These are phyloP conservation scores for Trametes hirsuta DNA, from an alignment of 1,284 basidiomycete species.

Conservation along the genomic window DNA sequence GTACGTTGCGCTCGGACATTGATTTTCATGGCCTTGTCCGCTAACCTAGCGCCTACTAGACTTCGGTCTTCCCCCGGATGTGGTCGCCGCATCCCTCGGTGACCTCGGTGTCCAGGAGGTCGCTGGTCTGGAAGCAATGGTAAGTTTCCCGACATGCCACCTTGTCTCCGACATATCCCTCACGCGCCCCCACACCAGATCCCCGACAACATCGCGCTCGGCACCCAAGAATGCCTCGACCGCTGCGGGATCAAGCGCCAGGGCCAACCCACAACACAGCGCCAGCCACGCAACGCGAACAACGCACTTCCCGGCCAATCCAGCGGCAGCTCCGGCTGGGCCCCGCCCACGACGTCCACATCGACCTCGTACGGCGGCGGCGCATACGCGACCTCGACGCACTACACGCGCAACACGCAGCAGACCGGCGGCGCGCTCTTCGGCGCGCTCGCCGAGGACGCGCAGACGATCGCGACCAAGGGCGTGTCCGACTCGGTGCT, in stretches of 20 bases:
- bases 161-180: background rate
- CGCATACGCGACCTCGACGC: constrained; percentile 20
- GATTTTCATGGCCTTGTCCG: background rate
- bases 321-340: background rate
- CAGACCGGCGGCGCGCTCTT: constrained; percentile 20
- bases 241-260: constrained; percentile 35
- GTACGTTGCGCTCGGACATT: constrained; percentile 23
- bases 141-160: constrained; percentile 3
- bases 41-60: constrained; percentile 13
- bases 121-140: constrained; percentile 32
- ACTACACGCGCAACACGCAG: constrained; percentile 22
- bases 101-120: constrained; percentile 39
- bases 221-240: constrained; percentile 38
- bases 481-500: constrained; percentile 56
- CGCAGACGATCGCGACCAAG: constrained; percentile 25
- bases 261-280: constrained; percentile 37
- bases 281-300: constrained; percentile 35
- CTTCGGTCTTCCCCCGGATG: constrained; percentile 40
- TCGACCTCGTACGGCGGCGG: constrained; percentile 2
- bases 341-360: constrained; percentile 4
- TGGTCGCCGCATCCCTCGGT: constrained; percentile 39
- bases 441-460: constrained; percentile 23
- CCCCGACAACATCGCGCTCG: constrained; percentile 40
- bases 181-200: constrained; percentile 27
- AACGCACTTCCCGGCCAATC: constrained; percentile 35